These are phyloP conservation scores for Tetracladium setigerum DNA, from an alignment of 495 filamentous ascomycete species.

Conservation along the genomic window DNA sequence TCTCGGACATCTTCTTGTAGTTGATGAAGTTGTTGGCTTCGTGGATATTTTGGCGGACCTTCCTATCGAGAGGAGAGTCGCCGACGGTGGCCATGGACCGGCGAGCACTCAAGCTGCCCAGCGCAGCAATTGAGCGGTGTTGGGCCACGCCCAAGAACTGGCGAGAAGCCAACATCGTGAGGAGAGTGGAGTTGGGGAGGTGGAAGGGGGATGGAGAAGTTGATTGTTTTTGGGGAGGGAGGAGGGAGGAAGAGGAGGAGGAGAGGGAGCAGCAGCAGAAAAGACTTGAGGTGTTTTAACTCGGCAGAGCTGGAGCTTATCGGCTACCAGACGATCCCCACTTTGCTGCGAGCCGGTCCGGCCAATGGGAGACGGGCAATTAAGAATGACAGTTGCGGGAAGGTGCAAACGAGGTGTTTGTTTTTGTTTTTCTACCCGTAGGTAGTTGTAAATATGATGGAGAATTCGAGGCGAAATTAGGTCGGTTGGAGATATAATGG, in stretches of 20 bases:
- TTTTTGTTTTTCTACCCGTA: too few relatives aligned
- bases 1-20: slow-evolving; percentile 95
- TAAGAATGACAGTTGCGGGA: too few relatives aligned
- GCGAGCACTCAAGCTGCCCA: slow-evolving; percentile 31
- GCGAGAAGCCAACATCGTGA: slow-evolving; percentile 49
- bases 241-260: slow-evolving; percentile 17
- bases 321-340: background rate
- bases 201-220: slow-evolving; percentile 20
- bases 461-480: too few relatives aligned
- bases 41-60: slow-evolving; percentile 51
- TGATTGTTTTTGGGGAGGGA: slow-evolving; percentile 13
- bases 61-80: slow-evolving; percentile 45
- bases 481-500: too few relatives aligned
- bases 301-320: slow-evolving; percentile 6
- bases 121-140: slow-evolving; percentile 37
- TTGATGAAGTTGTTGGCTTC: slow-evolving; percentile 52
- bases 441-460: too few relatives aligned
- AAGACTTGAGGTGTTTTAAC: slow-evolving; percentile 7
- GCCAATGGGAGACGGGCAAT: slow-evolving; percentile 1
- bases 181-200: slow-evolving; percentile 16
- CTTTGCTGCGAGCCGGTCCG: background rate
- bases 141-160: slow-evolving; percentile 45
- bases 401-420: too few relatives aligned
- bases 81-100: slow-evolving; percentile 44
- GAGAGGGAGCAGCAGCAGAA: slow-evolving; percentile 8